A percentile compares a stretch with the other conserved stretches of the same genome.
Evolutionary conservation across 2,329 filamentous ascomycete genomes (phyloP).

Genomic region (Penicillium corylophilum): DNA sequence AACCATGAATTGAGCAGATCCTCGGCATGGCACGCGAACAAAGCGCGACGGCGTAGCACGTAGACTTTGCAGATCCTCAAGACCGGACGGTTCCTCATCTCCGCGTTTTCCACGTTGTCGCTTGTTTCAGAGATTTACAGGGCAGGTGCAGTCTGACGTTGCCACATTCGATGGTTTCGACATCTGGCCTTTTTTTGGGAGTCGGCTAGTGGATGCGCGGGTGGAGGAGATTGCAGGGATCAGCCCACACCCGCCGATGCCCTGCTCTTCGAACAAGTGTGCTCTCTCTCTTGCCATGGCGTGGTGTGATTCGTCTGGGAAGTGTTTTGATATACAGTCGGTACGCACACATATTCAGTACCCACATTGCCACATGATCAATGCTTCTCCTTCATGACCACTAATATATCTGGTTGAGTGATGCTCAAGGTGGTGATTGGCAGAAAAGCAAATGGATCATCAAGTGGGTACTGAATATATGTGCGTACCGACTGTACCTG

Average conservation of each 20-base stretch:
- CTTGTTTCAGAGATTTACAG: constrained; percentile 12
- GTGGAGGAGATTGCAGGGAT: constrained; percentile 22
- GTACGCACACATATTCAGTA: too few relatives aligned
- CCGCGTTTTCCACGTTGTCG: constrained; percentile 8
- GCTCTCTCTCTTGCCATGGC: not conserved
- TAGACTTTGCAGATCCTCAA: not conserved
- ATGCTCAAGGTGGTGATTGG: too few relatives aligned
- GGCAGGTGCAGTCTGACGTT: not conserved
- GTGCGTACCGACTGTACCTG: too few relatives aligned
- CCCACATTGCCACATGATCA: too few relatives aligned
- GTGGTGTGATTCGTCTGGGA: constrained; percentile 17
- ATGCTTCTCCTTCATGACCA: too few relatives aligned
- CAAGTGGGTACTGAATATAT: too few relatives aligned
- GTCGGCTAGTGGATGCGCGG: constrained; percentile 2
- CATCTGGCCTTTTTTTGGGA: not conserved
- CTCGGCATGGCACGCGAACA: not conserved
- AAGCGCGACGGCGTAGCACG: constrained; percentile 3
- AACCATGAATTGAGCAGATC: not conserved
- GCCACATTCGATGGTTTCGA: not conserved
- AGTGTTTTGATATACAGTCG: not conserved
- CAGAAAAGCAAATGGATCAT: too few relatives aligned
- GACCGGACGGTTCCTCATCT: not conserved
- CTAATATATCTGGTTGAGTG: too few relatives aligned
- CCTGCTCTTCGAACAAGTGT: constrained; percentile 3
- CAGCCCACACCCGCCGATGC: constrained; percentile 16